Evolutionary conservation across 441 rosid species (phyloP).

Genomic region (Adansonia gregorii): DNA sequence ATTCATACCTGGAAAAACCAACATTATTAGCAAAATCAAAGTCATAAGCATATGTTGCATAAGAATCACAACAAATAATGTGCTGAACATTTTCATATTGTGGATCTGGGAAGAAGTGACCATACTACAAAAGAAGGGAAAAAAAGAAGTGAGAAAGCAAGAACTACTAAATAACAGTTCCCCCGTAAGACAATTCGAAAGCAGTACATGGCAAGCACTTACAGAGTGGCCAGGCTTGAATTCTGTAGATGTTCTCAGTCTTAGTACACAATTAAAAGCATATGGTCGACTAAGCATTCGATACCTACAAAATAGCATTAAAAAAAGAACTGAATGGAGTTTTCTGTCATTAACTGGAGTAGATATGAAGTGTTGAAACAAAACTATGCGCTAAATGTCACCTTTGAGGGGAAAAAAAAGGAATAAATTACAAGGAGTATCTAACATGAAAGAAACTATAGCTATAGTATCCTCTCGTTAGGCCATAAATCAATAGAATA

Average conservation of each 20-base stretch:
- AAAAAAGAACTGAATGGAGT: conserved; percentile 6
- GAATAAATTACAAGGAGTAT: neutral
- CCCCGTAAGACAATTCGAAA: conserved; percentile 15
- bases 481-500: conserved; percentile 4
- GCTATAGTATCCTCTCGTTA: conserved; percentile 15
- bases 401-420: neutral
- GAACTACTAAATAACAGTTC: neutral
- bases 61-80: conserved; percentile 95
- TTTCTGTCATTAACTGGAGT: conserved; percentile 9
- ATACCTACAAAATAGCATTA: conserved; percentile 55
- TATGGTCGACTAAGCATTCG: conserved; percentile 95
- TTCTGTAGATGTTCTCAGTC: conserved; percentile 93
- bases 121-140: conserved; percentile 63
- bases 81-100: conserved; percentile 98
- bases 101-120: conserved; percentile 98
- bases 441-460: neutral
- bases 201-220: conserved; percentile 37
- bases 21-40: conserved; percentile 74
- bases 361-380: neutral
- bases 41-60: conserved; percentile 96
- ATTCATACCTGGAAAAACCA: conserved; percentile 83
- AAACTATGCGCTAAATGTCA: conserved; percentile 1
- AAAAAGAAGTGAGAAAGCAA: conserved; percentile 2
- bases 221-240: conserved; percentile 91
- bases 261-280: conserved; percentile 91